phyloP scores from a whole-genome alignment of 768 basidiomycete genomes.

The Mycena indigotica region DNA sequence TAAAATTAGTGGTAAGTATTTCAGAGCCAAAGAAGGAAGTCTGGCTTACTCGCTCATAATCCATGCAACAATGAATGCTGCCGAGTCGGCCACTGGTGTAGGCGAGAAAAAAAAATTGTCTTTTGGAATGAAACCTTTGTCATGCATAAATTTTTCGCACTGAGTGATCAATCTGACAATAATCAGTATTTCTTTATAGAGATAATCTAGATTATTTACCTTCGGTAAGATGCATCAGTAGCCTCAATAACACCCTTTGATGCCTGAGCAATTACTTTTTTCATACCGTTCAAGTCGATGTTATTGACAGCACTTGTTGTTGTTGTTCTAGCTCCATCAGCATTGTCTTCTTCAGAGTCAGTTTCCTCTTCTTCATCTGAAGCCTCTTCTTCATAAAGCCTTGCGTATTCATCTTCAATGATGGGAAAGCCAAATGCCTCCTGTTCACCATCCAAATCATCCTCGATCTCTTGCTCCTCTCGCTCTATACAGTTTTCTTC shows the following conservation, averaged over 20 bases:
- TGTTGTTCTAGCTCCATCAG: slow-evolving; percentile 14
- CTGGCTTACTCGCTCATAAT: slow-evolving; percentile 30
- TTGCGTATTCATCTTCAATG: background rate
- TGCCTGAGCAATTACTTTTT: slow-evolving; percentile 23
- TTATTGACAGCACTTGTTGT: background rate
- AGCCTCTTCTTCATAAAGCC: no score
- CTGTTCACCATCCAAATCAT: slow-evolving; percentile 29
- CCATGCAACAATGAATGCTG: slow-evolving; percentile 30
- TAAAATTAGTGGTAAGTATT: slow-evolving; percentile 14
- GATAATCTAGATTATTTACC: slow-evolving; percentile 28
- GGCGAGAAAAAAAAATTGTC: slow-evolving; percentile 22
- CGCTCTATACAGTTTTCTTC: slow-evolving; percentile 2
- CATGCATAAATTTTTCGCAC: slow-evolving; percentile 22
- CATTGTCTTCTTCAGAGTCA: slow-evolving; percentile 15
- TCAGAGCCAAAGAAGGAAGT: background rate
- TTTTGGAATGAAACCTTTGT: slow-evolving; percentile 18
- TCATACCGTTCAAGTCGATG: slow-evolving; percentile 1
- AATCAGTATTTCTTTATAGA: no score
- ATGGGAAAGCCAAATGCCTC: slow-evolving; percentile 10
- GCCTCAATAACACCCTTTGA: slow-evolving; percentile 36
- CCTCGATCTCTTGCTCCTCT: slow-evolving; percentile 24
- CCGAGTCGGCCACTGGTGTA: slow-evolving; percentile 18
- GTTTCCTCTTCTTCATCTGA: no score
- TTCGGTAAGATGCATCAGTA: slow-evolving; percentile 31
- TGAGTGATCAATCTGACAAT: slow-evolving; percentile 21